These are phyloP conservation scores for thale cress (Arabidopsis thaliana) DNA, from an alignment of 345 rosid species.

Conservation along the genomic window TAIR10.1 NC_003076.8:2099001-2099500, in stretches of 20 bases:
- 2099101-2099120: background rate
- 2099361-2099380: constrained; percentile 27
- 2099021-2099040: constrained; percentile 29
- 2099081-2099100: background rate
- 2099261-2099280: constrained; percentile 14
- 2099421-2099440: constrained; percentile 32
- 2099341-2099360: constrained; percentile 14
- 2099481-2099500: background rate
- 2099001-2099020: too few relatives aligned
- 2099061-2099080: background rate
- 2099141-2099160: too few relatives aligned
- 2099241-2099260: background rate
- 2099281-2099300: constrained; percentile 9
- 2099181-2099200: background rate
- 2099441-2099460: constrained; percentile 33
- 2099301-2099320: constrained; percentile 12
- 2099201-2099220: background rate
- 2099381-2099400: constrained; percentile 12
- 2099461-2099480: background rate
- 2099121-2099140: too few relatives aligned
- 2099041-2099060: constrained; percentile 27
- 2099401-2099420: constrained; percentile 16
- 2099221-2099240: background rate
- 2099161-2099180: background rate
- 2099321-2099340: constrained; percentile 43